Conservation (phyloP, 768 basidiomycete species). For the Boletus rubescentipes region DNA sequence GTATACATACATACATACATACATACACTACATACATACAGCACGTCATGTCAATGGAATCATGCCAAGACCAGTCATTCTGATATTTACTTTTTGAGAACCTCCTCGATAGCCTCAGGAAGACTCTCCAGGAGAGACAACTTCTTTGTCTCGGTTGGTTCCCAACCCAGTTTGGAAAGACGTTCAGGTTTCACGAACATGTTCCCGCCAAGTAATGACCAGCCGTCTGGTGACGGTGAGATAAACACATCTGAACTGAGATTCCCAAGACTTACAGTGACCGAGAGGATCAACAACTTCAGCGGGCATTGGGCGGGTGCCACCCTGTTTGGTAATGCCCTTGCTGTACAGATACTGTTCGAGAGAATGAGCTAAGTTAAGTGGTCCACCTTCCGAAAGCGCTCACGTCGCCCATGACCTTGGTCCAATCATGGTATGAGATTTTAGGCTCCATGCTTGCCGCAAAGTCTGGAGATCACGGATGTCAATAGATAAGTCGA, state of each 20-base stretch:
- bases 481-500: neutral
- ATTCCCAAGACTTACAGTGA: slow-evolving; percentile 32
- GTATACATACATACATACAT: neutral
- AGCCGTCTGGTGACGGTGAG: slow-evolving; percentile 32
- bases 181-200: slow-evolving; percentile 35
- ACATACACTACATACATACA: too few relatives aligned
- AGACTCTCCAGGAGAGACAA: slow-evolving; percentile 29
- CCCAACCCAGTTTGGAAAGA: slow-evolving; percentile 42
- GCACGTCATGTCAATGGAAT: slow-evolving; percentile 4
- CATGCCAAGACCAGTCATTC: neutral
- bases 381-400: neutral
- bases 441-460: slow-evolving; percentile 30
- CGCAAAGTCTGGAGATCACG: slow-evolving; percentile 33
- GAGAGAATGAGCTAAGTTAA: neutral
- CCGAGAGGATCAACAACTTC: slow-evolving; percentile 39
- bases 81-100: slow-evolving; percentile 5
- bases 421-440: slow-evolving; percentile 33
- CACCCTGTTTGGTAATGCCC: slow-evolving; percentile 34
- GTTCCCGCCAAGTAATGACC: slow-evolving; percentile 42
- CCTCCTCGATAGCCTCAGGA: slow-evolving; percentile 30
- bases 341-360: slow-evolving; percentile 34
- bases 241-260: neutral
- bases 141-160: slow-evolving; percentile 30
- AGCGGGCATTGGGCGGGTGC: slow-evolving; percentile 33
- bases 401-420: slow-evolving; percentile 39